Evolutionary conservation across 2,329 filamentous ascomycete genomes (phyloP).

Genomic region (Trichocomaceae sp.): DNA sequence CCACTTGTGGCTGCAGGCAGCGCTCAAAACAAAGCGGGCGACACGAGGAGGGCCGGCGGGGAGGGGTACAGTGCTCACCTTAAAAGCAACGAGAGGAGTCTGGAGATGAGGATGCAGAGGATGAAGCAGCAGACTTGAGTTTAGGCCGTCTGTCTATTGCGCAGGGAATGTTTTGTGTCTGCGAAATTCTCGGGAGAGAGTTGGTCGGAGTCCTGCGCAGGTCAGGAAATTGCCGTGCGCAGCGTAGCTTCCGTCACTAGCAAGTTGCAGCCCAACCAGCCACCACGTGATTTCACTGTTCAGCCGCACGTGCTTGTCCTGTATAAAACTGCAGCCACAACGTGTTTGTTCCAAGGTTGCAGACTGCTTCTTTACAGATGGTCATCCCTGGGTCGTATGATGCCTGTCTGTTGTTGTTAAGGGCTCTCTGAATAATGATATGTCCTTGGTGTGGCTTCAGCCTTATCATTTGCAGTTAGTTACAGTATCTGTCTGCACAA

Average conservation of each 20-base stretch:
- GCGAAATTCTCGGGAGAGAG: slow-evolving; percentile 28
- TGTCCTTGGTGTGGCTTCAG: no score
- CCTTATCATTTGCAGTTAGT: slow-evolving; percentile 1
- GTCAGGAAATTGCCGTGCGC: slow-evolving; percentile 29
- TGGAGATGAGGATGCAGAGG: slow-evolving; percentile 12
- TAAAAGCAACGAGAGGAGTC: slow-evolving; percentile 2
- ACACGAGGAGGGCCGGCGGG: not conserved
- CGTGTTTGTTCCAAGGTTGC: no score
- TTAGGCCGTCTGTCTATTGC: slow-evolving; percentile 15
- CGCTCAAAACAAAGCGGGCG: slow-evolving; percentile 6
- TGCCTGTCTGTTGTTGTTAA: slow-evolving; percentile 11
- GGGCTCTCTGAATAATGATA: slow-evolving; percentile 18
- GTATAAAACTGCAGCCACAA: not conserved
- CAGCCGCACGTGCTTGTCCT: slow-evolving; percentile 6
- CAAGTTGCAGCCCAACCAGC: no score
- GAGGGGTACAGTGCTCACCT: slow-evolving; percentile 8
- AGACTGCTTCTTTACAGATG: not conserved
- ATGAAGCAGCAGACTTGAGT: slow-evolving; percentile 8
- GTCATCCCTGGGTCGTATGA: not conserved
- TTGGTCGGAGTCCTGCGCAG: slow-evolving; percentile 21
- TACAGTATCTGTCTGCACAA: not conserved
- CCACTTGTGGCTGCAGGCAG: slow-evolving; percentile 9
- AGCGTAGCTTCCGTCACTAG: slow-evolving; percentile 35
- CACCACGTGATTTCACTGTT: slow-evolving; percentile 11
- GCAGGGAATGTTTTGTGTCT: slow-evolving; percentile 2